phyloP scores from a whole-genome alignment of 495 filamentous ascomycete species.

The Beverwykella pulmonaria region DNA sequence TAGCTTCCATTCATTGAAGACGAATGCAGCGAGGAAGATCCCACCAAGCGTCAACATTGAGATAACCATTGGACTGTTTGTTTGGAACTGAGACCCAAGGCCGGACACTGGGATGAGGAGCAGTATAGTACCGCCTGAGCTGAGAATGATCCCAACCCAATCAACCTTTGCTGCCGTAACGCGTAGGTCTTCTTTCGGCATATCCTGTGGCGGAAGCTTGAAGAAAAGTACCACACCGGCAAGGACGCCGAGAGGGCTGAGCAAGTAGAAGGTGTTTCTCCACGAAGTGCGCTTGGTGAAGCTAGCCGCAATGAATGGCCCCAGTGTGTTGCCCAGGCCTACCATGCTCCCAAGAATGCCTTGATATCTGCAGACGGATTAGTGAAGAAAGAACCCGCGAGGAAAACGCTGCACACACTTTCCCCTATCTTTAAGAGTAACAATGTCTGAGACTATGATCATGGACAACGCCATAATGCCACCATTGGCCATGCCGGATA shows the following conservation, averaged over 20 bases:
- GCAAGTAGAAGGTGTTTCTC: constrained; percentile 43
- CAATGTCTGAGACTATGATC: constrained; percentile 47
- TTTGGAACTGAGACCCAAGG: constrained; percentile 3
- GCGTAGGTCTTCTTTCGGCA: constrained; percentile 3
- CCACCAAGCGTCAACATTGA: constrained; percentile 20
- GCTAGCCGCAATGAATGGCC: constrained; percentile 48
- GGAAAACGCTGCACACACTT: constrained; percentile 31
- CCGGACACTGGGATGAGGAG: constrained; percentile 19
- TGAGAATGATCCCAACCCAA: constrained; percentile 20
- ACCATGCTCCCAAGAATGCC: constrained; percentile 49
- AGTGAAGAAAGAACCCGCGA: not conserved
- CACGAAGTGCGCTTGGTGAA: constrained; percentile 44
- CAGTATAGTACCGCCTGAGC: constrained; percentile 7
- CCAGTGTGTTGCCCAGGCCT: constrained; percentile 49
- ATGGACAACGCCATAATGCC: constrained; percentile 45
- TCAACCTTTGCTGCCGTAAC: constrained; percentile 13
- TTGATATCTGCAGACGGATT: constrained; percentile 42
- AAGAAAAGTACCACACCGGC: not conserved
- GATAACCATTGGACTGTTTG: constrained; percentile 7
- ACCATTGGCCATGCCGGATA: constrained; percentile 56
- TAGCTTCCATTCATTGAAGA: constrained; percentile 23
- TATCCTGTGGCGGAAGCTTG: constrained; percentile 8
- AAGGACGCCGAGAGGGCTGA: constrained; percentile 27
- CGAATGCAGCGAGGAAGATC: not conserved
- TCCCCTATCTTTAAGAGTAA: constrained; percentile 45